Conservation (phyloP, 2,329 filamentous ascomycete species). For the Amauroascus verrucosus region DNA sequence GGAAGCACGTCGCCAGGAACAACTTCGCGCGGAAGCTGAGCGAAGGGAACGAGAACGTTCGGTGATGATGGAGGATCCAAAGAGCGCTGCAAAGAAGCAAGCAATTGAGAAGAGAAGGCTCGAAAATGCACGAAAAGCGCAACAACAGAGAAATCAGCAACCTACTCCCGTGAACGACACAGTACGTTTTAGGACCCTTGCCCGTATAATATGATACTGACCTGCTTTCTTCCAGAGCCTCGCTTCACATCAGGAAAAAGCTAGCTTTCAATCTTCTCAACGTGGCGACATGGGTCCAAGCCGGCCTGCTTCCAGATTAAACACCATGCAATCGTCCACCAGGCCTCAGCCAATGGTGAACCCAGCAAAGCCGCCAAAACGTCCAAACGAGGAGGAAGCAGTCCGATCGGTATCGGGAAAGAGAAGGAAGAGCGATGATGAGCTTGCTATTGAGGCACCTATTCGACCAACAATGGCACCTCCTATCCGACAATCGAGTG, state of each 20-base stretch:
- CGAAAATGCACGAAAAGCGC: constrained; percentile 38
- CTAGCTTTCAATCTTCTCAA: constrained; percentile 21
- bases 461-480: constrained; percentile 64
- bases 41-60: constrained; percentile 39
- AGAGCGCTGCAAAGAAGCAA: constrained; percentile 56
- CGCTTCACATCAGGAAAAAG: constrained; percentile 25
- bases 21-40: constrained; percentile 49
- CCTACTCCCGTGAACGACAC: constrained; percentile 27
- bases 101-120: constrained; percentile 44
- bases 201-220: constrained; percentile 6
- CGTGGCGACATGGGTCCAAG: constrained; percentile 43
- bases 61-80: constrained; percentile 47
- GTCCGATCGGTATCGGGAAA: constrained; percentile 63
- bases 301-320: constrained; percentile 42
- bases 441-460: constrained; percentile 53
- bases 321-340: constrained; percentile 44
- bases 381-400: constrained; percentile 53
- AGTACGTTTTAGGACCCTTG: constrained; percentile 23
- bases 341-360: constrained; percentile 54
- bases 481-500: constrained; percentile 70
- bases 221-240: constrained; percentile 15
- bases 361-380: constrained; percentile 63
- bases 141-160: constrained; percentile 37
- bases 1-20: constrained; percentile 51
- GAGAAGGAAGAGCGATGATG: constrained; percentile 65